A percentile compares a stretch with the other conserved stretches of the same genome.
phyloP scores from a whole-genome alignment of 805 yeast genomes.

The Metschnikowia cerradonensis region DNA sequence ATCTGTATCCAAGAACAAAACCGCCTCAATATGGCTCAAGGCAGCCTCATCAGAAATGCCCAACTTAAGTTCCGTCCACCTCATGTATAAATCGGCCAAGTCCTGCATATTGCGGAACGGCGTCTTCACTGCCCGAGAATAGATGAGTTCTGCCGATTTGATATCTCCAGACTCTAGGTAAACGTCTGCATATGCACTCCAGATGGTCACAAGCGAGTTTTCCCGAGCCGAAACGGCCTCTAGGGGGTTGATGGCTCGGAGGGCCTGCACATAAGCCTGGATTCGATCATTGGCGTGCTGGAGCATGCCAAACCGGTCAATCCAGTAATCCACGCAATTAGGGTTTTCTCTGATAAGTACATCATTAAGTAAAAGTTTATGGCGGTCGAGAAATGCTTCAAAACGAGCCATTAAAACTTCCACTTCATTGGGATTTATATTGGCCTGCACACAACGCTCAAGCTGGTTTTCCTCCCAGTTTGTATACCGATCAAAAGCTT shows the following conservation, averaged over 20 bases:
- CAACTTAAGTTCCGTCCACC: constrained; percentile 70
- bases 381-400: constrained; percentile 31
- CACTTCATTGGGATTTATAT: constrained; percentile 15
- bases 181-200: constrained; percentile 66
- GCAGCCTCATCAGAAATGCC: constrained; percentile 43
- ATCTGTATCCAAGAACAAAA: constrained; percentile 18
- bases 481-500: constrained; percentile 57
- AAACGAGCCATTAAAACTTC: constrained; percentile 9
- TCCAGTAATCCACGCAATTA: constrained; percentile 66
- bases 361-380: constrained; percentile 45
- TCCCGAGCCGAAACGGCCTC: constrained; percentile 22
- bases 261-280: constrained; percentile 60
- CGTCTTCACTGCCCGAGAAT: constrained; percentile 63
- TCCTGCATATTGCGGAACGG: constrained; percentile 63
- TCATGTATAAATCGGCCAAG: constrained; percentile 62
- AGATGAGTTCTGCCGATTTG: constrained; percentile 57
- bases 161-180: constrained; percentile 56
- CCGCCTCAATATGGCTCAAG: constrained; percentile 28
- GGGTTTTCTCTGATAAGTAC: constrained; percentile 59
- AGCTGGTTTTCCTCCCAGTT: constrained; percentile 51
- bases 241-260: constrained; percentile 60
- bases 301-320: constrained; percentile 47
- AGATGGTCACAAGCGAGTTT: constrained; percentile 50
- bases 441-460: constrained; percentile 22
- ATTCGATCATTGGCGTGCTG: constrained; percentile 33